Percentiles rank a stretch among this genome's conserved stretches.
Evolutionary conservation across 2,329 filamentous ascomycete genomes (phyloP).

Genomic region (Neophaeococcomyces mojaviensis): DNA sequence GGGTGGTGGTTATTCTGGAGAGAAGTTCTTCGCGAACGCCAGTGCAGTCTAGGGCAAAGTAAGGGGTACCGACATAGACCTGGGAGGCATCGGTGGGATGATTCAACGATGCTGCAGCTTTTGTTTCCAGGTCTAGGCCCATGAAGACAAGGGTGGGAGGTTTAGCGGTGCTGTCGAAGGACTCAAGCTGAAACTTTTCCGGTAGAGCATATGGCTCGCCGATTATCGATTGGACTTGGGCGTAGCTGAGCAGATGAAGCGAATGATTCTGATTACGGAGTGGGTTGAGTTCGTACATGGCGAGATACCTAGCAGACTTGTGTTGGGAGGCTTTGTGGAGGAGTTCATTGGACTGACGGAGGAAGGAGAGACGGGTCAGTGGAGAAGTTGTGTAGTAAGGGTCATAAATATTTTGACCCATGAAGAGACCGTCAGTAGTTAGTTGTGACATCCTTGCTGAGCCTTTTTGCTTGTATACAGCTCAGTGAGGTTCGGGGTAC

Average conservation of each 20-base stretch:
- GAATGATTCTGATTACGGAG: conserved; percentile 53
- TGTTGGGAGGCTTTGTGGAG: conserved; percentile 40
- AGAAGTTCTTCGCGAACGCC: conserved; percentile 3
- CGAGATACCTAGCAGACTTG: conserved; percentile 54
- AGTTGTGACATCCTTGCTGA: neutral
- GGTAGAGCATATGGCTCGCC: conserved; percentile 63
- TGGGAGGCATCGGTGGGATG: conserved; percentile 41
- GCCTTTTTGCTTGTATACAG: too few relatives aligned
- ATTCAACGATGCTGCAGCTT: neutral
- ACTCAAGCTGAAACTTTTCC: conserved; percentile 64
- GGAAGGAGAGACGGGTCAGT: conserved; percentile 41
- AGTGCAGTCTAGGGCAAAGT: conserved; percentile 84
- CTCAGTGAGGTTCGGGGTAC: too few relatives aligned
- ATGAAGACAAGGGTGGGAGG: conserved; percentile 72
- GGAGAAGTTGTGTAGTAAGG: conserved; percentile 33
- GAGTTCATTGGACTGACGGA: conserved; percentile 39
- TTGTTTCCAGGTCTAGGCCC: conserved; percentile 61
- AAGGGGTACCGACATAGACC: conserved; percentile 66
- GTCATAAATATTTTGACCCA: conserved; percentile 1
- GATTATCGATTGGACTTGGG: conserved; percentile 63
- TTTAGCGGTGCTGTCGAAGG: conserved; percentile 63
- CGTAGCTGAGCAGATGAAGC: conserved; percentile 60
- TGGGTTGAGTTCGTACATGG: conserved; percentile 71
- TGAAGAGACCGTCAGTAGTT: neutral
- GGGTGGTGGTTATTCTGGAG: conserved; percentile 1